These are phyloP conservation scores for Rhizoctonia solani DNA, from an alignment of 1,284 basidiomycete genomes.

Conservation along the genomic window DNA sequence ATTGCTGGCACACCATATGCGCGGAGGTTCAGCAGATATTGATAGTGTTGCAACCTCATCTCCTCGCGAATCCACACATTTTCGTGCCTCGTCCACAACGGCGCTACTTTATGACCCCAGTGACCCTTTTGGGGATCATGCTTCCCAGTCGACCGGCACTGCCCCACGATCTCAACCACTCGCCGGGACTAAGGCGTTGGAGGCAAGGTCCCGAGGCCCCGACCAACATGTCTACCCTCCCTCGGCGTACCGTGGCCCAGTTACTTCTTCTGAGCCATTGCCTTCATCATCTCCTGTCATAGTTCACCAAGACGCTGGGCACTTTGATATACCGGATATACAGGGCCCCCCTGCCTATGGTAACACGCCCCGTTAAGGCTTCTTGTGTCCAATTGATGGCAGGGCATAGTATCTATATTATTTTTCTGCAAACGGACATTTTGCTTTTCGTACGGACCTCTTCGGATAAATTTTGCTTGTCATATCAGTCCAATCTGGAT, in stretches of 20 bases:
- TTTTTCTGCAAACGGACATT: too few species aligned
- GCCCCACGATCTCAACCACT: neutral
- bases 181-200: constrained; percentile 13
- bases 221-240: constrained; percentile 24
- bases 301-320: constrained; percentile 27
- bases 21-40: constrained; percentile 1
- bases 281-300: constrained; percentile 8
- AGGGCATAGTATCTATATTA: too few species aligned
- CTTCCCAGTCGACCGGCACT: neutral
- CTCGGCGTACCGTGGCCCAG: constrained; percentile 21
- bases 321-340: neutral
- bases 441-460: too few species aligned
- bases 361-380: neutral
- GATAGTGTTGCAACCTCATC: constrained; percentile 21
- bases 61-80: constrained; percentile 28
- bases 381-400: neutral
- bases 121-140: constrained; percentile 25
- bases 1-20: constrained; percentile 21
- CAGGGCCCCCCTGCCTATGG: constrained; percentile 6
- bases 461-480: too few species aligned
- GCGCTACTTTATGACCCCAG: constrained; percentile 19
- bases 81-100: constrained; percentile 26
- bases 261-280: neutral
- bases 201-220: constrained; percentile 9
- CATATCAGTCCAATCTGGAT: too few species aligned